A percentile compares a stretch with the other conserved stretches of the same genome.
phyloP scores from a whole-genome alignment of 805 yeast species.

The Cyberlindnera mycetangii region DNA sequence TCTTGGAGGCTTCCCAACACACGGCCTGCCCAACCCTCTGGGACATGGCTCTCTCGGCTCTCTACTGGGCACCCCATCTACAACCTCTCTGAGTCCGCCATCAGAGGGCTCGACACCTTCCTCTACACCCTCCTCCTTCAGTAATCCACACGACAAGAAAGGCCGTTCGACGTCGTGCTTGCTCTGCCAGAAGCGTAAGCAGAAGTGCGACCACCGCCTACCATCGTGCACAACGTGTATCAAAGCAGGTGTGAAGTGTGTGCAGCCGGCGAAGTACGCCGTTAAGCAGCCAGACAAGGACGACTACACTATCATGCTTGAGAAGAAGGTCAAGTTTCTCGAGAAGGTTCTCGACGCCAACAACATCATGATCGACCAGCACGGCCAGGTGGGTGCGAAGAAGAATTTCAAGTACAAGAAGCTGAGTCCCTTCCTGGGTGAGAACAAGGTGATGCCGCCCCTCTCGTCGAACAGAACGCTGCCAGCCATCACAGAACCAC shows the following conservation, averaged over 20 bases:
- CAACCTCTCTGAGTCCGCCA: conserved; percentile 1
- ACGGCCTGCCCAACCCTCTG: not conserved
- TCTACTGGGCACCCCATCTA: not conserved
- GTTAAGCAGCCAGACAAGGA: conserved; percentile 45
- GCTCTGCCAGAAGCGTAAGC: conserved; percentile 55
- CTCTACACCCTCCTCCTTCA: conserved; percentile 4
- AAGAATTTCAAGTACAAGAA: conserved; percentile 37
- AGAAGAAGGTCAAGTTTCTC: conserved; percentile 49
- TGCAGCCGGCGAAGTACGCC: conserved; percentile 61
- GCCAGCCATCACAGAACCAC: conserved; percentile 7
- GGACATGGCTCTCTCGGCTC: conserved; percentile 1
- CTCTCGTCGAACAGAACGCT: not conserved
- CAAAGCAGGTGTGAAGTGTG: conserved; percentile 58
- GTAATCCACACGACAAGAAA: conserved; percentile 40
- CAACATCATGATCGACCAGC: conserved; percentile 26
- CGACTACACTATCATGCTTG: conserved; percentile 55
- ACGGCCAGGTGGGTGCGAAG: conserved; percentile 27
- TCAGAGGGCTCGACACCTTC: conserved; percentile 7
- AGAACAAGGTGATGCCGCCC: conserved; percentile 9
- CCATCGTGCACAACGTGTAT: conserved; percentile 67
- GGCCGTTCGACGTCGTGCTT: conserved; percentile 57
- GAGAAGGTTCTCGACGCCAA: conserved; percentile 43
- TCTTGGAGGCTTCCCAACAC: conserved; percentile 12
- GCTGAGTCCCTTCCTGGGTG: conserved; percentile 33
- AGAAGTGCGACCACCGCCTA: conserved; percentile 61